Evolutionary conservation across 345 rosid species (phyloP), one percentile per base, ranked within the genome.

Genomic region (Erucastrum elatum): DNA sequence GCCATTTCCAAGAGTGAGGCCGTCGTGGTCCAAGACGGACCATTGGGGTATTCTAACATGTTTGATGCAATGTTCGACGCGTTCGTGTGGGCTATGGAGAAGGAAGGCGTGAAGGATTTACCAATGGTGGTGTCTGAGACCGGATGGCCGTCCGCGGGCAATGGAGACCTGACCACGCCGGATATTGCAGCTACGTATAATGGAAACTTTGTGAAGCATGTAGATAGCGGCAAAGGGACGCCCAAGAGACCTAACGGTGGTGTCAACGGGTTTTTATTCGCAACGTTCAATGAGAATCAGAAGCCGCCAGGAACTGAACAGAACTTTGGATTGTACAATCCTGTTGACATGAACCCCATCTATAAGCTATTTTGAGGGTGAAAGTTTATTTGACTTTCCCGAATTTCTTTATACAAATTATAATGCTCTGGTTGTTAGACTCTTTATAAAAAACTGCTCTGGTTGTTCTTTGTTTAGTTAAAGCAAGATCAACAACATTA

Each of bases 61-160:
- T 82, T 85, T 51, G 86, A 88, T 13, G 87, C 84, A 0, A 82
- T 80, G 59, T 67, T 82, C 1, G 91, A 87, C 69, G 75, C 85
- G 3, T 60, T 80, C 3, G 26, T 76, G 8, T 76, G 62, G 53
- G 84, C 84, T 0, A 66, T 81, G 82, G 85, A 84, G 70, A 85
- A 72, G 30, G 74, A 59, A 55, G 68, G 75, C 0, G 66, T 16
- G 8, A 0, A 3, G 0, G 12, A 30, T 13, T 76, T 85, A 49
- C 35, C 65, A 0, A 9, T 82, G 21, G 67, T 46, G 0, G 83
- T 87, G 16, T 53, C 85, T 0, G 90, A 84, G 66, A 77, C 60
- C 1, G 87, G 88, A 13, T 84, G 87, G 86, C 87, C 88, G 11
- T 82, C 85, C 0, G 74, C 65, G 3, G 90, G 83, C 10, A 85